These are phyloP conservation scores for Lupinus albus DNA, from an alignment of 306 rosid species.

Conservation along the genomic window DNA sequence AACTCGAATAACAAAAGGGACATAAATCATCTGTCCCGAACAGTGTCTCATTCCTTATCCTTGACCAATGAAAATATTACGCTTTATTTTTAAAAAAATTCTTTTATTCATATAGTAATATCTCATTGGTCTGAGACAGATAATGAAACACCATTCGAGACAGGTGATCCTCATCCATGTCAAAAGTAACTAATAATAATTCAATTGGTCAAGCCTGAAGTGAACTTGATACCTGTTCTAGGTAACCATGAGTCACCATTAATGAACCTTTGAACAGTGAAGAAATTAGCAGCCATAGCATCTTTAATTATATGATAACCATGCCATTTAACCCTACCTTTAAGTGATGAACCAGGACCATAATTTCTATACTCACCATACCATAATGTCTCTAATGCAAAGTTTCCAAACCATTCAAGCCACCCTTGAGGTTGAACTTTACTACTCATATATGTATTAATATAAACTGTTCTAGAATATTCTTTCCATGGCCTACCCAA, in stretches of 20 bases:
- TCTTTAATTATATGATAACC: slow-evolving; percentile 70
- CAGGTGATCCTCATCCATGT: no score
- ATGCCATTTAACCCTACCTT: slow-evolving; percentile 67
- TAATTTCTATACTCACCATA: slow-evolving; percentile 76
- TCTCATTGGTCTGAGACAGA: no score
- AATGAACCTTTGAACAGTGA: slow-evolving; percentile 58
- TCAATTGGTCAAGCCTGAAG: slow-evolving; percentile 55
- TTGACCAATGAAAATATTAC: no score
- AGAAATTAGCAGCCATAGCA: slow-evolving; percentile 52
- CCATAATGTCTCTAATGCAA: slow-evolving; percentile 76
- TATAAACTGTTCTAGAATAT: slow-evolving; percentile 66
- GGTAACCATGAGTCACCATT: slow-evolving; percentile 75
- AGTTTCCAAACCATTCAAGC: slow-evolving; percentile 83
- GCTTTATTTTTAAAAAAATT: no score
- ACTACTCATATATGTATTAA: slow-evolving; percentile 74
- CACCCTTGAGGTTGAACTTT: slow-evolving; percentile 82
- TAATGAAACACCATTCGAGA: no score
- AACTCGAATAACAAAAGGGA: no score
- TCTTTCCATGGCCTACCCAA: slow-evolving; percentile 85
- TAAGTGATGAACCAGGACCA: slow-evolving; percentile 63
- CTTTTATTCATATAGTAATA: no score
- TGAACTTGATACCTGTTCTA: slow-evolving; percentile 61
- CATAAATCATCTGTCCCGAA: no score
- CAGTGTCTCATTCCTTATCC: no score
- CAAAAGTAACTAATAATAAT: no score